These are phyloP conservation scores for Clitopilus hobsonii DNA, from an alignment of 768 basidiomycete species.

Conservation along the genomic window DNA sequence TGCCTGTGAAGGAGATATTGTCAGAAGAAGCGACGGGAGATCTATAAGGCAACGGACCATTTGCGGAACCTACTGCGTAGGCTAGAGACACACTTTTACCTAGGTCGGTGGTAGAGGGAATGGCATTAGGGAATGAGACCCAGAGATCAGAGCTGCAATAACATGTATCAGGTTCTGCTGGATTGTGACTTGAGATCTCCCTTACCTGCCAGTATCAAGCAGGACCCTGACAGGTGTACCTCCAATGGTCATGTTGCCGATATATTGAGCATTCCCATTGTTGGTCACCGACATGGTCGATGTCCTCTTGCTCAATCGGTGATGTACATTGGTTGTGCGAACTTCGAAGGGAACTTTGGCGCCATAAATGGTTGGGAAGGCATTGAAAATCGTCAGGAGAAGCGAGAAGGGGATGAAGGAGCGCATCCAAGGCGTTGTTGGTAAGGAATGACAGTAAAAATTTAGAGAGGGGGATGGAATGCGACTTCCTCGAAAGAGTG, in stretches of 20 bases:
- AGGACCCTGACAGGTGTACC: conserved; percentile 54
- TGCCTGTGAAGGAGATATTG: conserved; percentile 31
- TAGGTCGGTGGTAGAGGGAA: conserved; percentile 47
- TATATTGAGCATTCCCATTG: conserved; percentile 70
- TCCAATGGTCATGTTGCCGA: conserved; percentile 65
- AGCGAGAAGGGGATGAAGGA: conserved; percentile 41
- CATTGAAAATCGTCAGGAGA: conserved; percentile 31
- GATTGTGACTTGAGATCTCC: neutral
- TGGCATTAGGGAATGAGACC: conserved; percentile 47
- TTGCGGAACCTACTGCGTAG: conserved; percentile 67
- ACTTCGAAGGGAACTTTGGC: conserved; percentile 35
- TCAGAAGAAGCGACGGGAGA: neutral
- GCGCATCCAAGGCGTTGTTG: conserved; percentile 21
- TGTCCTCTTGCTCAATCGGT: conserved; percentile 20
- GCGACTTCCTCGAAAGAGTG: neutral
- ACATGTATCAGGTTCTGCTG: neutral
- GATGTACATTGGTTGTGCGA: conserved; percentile 20
- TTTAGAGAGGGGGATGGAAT: neutral
- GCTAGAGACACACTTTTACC: conserved; percentile 51
- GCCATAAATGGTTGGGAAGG: conserved; percentile 26
- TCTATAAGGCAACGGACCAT: conserved; percentile 32
- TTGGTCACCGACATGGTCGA: conserved; percentile 46
- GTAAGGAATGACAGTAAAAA: neutral
- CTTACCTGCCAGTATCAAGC: conserved; percentile 75
- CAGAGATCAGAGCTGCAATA: conserved; percentile 66